phyloP scores from a whole-genome alignment of 2,329 filamentous ascomycete species.

The Cucurbitaria berberidis region DNA sequence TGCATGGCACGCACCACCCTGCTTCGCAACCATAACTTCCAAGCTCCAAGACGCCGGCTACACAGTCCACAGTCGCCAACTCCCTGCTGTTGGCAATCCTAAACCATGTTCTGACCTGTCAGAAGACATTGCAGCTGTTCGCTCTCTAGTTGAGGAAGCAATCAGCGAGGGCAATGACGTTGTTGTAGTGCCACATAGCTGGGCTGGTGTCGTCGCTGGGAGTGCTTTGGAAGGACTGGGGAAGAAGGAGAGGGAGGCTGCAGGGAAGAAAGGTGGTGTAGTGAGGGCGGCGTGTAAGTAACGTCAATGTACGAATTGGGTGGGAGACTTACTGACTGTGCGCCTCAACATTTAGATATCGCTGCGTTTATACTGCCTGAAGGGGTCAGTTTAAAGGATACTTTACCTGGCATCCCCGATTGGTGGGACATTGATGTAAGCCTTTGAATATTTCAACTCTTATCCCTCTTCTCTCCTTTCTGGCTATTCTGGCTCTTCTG shows the following conservation, averaged over 20 bases:
- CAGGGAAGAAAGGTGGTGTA: slow-evolving; percentile 50
- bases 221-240: slow-evolving; percentile 46
- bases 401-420: slow-evolving; percentile 27
- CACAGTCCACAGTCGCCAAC: slow-evolving; percentile 30
- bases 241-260: slow-evolving; percentile 40
- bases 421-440: slow-evolving; percentile 39
- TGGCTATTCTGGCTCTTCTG: too few relatives aligned
- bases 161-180: slow-evolving; percentile 51
- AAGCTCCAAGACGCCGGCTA: slow-evolving; percentile 43
- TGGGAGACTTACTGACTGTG: too few relatives aligned
- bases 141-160: slow-evolving; percentile 40
- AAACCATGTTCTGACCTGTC: slow-evolving; percentile 36
- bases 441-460: neutral
- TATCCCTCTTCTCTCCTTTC: neutral
- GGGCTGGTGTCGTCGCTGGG: slow-evolving; percentile 51
- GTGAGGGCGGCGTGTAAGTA: slow-evolving; percentile 44
- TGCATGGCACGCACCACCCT: slow-evolving; percentile 45
- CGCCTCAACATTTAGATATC: too few relatives aligned
- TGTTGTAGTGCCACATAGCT: slow-evolving; percentile 53
- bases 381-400: slow-evolving; percentile 41
- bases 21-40: slow-evolving; percentile 30
- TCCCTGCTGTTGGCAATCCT: slow-evolving; percentile 36
- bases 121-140: slow-evolving; percentile 45
- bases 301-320: too few relatives aligned
- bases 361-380: slow-evolving; percentile 47